Evolutionary conservation across 768 basidiomycete species (phyloP).

Genomic region (Calocybe gangraenosa): DNA sequence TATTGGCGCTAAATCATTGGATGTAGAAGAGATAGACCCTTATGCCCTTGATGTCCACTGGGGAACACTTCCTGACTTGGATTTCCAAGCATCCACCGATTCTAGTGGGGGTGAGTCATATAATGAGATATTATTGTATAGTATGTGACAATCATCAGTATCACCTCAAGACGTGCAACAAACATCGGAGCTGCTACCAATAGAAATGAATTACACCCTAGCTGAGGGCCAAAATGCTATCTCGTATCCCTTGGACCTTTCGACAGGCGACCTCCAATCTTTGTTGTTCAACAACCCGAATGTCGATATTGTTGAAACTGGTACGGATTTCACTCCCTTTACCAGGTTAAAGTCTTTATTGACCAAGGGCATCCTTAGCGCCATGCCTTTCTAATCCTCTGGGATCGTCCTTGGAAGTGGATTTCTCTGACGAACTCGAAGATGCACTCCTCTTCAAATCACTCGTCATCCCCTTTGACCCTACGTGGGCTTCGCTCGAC

Average conservation of each 20-base stretch:
- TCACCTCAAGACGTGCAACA: not conserved
- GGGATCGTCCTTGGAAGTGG: not conserved
- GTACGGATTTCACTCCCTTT: not conserved
- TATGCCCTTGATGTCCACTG: constrained; percentile 28
- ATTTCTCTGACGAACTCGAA: not conserved
- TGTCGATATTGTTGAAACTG: not conserved
- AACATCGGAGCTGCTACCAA: not conserved
- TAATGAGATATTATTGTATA: too few species aligned
- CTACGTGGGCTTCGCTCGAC: not conserved
- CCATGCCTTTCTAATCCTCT: constrained; percentile 2
- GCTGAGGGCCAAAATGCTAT: not conserved
- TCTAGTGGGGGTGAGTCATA: not conserved
- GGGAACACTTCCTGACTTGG: constrained; percentile 22
- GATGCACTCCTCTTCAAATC: not conserved
- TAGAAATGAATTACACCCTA: not conserved
- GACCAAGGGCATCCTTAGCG: not conserved
- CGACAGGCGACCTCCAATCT: not conserved
- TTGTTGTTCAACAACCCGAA: not conserved
- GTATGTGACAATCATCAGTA: too few species aligned
- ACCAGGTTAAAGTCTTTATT: not conserved
- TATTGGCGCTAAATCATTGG: constrained; percentile 18
- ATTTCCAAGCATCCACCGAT: not conserved
- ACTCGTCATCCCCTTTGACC: not conserved
- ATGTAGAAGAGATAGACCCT: constrained; percentile 19
- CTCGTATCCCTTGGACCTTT: not conserved